Evolutionary conservation across 2,329 filamentous ascomycete genomes (phyloP), one percentile per base, ranked within the genome.

Genomic region (Dactylellina leptospora): DNA sequence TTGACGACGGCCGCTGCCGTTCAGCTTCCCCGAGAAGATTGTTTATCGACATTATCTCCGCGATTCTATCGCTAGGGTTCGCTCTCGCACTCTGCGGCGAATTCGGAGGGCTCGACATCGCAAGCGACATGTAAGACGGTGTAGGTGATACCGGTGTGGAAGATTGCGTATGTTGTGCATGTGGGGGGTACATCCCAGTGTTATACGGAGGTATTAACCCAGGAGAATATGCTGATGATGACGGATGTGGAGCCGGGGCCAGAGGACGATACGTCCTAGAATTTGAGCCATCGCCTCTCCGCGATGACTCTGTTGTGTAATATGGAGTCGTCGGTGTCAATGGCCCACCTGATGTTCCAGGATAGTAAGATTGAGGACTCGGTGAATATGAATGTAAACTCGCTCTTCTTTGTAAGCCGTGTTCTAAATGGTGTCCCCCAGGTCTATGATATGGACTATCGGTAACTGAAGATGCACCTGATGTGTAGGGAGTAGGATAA

Each of bases 31-130:
- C 62, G 20, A 72, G 30, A 16, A 72, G 45, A 33, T 72, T 72
- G 25, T 72, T 72, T 28, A 72, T 72, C 3, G 68, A 72, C 68
- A 72, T 72, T 13, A 72, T 72, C 50, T 72, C 68, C 10, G 68
- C 44, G 23, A 72, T 72, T 38, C 68, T 54, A 48, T 60, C 68
- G 13, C 38, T 42, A 3, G 59, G 68, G 8, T 44, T 59, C 22
- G 45, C 45, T 20, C 59, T 33, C 10, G 68, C 27, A 25, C 53
- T 53, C 27, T 64, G 68, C 5, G 68, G 68, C 9, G 68, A 72
- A 5, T 40, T 51, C 10, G 68, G 68, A 11, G 68, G 68, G 16
- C 59, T 72, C 13, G 66, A 58, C 58, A 72, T 72, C 25, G 68
- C 53, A 20, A 72, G 40, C n/a, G 68, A 72, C 68, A 72, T 72